Evolutionary conservation across 2,329 filamentous ascomycete species (phyloP).

Genomic region (Phoma herbarum): DNA sequence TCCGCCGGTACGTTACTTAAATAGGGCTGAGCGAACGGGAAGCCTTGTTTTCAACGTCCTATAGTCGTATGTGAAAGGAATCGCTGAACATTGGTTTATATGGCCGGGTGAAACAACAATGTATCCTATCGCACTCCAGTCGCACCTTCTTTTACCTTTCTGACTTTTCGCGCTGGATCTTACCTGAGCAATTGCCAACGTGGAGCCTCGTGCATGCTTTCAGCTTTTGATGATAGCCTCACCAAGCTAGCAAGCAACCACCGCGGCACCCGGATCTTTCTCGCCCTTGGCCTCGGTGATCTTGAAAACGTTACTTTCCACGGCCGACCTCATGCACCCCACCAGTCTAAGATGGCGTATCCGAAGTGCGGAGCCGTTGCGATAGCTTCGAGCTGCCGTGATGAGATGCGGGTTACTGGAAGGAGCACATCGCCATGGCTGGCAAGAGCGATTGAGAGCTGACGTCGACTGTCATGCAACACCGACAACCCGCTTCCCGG

Average conservation of each 20-base stretch:
- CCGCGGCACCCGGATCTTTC: slow-evolving; percentile 36
- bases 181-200: not conserved
- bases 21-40: slow-evolving; percentile 3
- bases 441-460: not conserved
- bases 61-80: not conserved
- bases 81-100: not conserved
- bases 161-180: not conserved
- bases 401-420: not conserved
- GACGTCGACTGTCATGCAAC: slow-evolving; percentile 10
- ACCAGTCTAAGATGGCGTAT: slow-evolving; percentile 20
- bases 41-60: not conserved
- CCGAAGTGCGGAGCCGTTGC: slow-evolving; percentile 11
- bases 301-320: slow-evolving; percentile 27
- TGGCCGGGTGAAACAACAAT: not conserved
- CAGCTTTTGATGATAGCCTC: slow-evolving; percentile 7
- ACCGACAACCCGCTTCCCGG: slow-evolving; percentile 8
- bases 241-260: not conserved
- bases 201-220: slow-evolving; percentile 1
- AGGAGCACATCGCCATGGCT: not conserved
- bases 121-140: too few species aligned
- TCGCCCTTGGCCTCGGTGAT: slow-evolving; percentile 37
- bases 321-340: slow-evolving; percentile 34
- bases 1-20: slow-evolving; percentile 1
- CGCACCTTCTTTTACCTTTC: not conserved
- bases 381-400: not conserved